phyloP scores from a whole-genome alignment of 768 basidiomycete genomes.

The Amanita exitialis region DNA sequence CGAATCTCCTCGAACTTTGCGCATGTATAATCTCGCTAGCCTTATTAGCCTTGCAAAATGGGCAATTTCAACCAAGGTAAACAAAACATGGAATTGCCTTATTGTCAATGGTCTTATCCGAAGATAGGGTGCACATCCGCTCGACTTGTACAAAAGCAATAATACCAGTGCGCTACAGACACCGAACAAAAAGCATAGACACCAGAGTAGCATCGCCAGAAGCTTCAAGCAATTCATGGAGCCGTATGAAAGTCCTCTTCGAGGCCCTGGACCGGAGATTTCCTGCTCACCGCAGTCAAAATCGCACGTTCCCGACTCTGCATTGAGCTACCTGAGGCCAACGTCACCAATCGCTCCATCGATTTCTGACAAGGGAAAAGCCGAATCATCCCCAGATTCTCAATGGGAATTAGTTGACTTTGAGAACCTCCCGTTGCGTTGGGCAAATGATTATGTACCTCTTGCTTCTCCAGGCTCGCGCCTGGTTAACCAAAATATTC shows the following conservation, averaged over 20 bases:
- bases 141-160: conserved; percentile 40
- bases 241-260: conserved; percentile 9
- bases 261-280: conserved; percentile 13
- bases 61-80: conserved; percentile 58
- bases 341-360: conserved; percentile 9
- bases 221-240: conserved; percentile 54
- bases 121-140: conserved; percentile 43
- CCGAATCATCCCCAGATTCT: neutral
- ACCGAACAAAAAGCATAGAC: conserved; percentile 37
- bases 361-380: conserved; percentile 17
- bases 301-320: conserved; percentile 13
- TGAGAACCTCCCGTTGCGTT: conserved; percentile 64
- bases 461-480: conserved; percentile 63
- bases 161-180: conserved; percentile 39
- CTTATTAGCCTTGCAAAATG: conserved; percentile 68
- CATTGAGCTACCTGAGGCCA: conserved; percentile 6
- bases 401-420: conserved; percentile 27
- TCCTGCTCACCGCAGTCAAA: conserved; percentile 24
- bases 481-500: conserved; percentile 43
- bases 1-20: conserved; percentile 45
- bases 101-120: conserved; percentile 3
- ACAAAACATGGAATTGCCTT: neutral
- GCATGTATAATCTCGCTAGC: conserved; percentile 81
- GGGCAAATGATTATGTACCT: conserved; percentile 83
- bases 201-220: conserved; percentile 48